Base-by-base conservation (phyloP, 2,329 filamentous ascomycete genomes). In the Neofusicoccum cordaticola region DNA sequence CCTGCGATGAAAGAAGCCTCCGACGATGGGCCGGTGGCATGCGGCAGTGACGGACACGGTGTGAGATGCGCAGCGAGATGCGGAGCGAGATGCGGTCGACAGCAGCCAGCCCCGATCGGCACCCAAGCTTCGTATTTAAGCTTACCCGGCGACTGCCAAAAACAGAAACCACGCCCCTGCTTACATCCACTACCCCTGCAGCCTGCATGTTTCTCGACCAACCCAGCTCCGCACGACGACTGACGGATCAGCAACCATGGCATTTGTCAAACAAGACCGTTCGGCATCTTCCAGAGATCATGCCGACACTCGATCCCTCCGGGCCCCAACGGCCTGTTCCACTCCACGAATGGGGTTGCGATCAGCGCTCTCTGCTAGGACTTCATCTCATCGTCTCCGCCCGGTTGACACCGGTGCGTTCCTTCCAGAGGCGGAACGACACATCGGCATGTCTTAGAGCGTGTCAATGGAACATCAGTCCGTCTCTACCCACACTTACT, bases 171-270 rank as follows among this genome's bases (percentile, higher is more conserved):
- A 27, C 17, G 19, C 51, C 51, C 51, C 51, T 56, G 51, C 27
- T 17, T 6, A 27, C 27, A 37, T 48, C 45, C 22, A 13, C 13
- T 22, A 47, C 61, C 61, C 61, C 61, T 63, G 61, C 61, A 63
- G 48, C 37, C 19, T 15, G 48, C 60, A 37, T 52, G 42, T 50
- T 9, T 19, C n/a, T 11, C 22, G 19, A 52, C 13, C 39, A n/a
- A 31, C 27, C 11, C n/a, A 13, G 15, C 53, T n/a, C 41, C 53
- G 7, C 19, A 13, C 15, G 50, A n/a, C 35, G 17, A 8, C 52
- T 4, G 37, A 42, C 39, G 35, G 37, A 48, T 12, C 37, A 17
- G 41, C 8, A 39, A 22, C 35, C 17, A 56, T 31, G 19, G 11
- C 52, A 31, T 15, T 15, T 27, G 52, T 27, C 11, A 22, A 22